Evolutionary conservation across 1,284 basidiomycete genomes (phyloP).

Genomic region (Cronartium quercuum): DNA sequence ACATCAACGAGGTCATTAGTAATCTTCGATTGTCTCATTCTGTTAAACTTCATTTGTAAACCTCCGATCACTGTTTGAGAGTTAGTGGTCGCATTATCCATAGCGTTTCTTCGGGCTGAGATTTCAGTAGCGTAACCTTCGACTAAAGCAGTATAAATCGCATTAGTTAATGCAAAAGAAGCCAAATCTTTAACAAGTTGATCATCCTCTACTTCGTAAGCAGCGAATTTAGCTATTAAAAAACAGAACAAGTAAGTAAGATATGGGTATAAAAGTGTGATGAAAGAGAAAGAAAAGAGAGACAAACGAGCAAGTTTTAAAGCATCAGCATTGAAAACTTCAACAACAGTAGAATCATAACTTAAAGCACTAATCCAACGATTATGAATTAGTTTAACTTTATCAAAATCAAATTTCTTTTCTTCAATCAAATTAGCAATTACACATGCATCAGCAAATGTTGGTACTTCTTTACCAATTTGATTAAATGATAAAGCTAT

Average conservation of each 20-base stretch:
- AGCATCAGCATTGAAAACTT: constrained; percentile 61
- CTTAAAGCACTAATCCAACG: constrained; percentile 22
- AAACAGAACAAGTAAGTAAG: neutral
- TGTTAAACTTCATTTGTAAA: constrained; percentile 39
- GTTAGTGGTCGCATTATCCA: constrained; percentile 91
- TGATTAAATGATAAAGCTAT: constrained; percentile 88
- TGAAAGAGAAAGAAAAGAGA: neutral
- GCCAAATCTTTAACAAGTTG: constrained; percentile 81
- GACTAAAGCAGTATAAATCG: constrained; percentile 86
- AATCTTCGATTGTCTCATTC: constrained; percentile 39
- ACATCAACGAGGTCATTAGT: constrained; percentile 39
- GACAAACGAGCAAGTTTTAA: constrained; percentile 58
- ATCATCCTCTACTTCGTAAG: constrained; percentile 85
- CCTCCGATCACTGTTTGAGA: constrained; percentile 35
- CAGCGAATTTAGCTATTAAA: constrained; percentile 45
- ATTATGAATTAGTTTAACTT: constrained; percentile 50
- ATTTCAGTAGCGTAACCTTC: constrained; percentile 91
- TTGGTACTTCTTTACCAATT: constrained; percentile 93
- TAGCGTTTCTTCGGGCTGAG: constrained; percentile 77
- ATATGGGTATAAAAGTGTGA: neutral
- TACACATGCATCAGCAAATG: constrained; percentile 88
- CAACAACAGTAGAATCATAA: constrained; percentile 45
- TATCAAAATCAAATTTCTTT: constrained; percentile 79
- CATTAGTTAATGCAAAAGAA: constrained; percentile 94
- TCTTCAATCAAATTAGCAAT: constrained; percentile 90